A percentile compares a stretch with the other conserved stretches of the same genome.
Conservation (phyloP, 495 filamentous ascomycete genomes). For the Thozetella sp. region DNA sequence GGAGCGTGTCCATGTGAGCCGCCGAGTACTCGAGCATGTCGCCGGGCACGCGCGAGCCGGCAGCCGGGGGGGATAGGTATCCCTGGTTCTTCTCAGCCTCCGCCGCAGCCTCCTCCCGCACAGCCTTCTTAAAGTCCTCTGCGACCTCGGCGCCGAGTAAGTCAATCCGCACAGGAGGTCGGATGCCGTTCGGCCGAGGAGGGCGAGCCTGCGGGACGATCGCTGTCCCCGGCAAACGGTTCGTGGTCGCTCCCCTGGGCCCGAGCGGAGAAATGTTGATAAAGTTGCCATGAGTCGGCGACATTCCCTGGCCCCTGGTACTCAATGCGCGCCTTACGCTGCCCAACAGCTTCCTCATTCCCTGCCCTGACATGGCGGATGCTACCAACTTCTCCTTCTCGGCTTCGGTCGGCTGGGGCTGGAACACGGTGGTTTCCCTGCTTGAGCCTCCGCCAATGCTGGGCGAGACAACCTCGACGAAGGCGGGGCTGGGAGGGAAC, state of each 20-base stretch:
- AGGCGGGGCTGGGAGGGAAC: slow-evolving; percentile 74
- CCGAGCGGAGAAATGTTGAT: slow-evolving; percentile 53
- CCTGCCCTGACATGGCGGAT: slow-evolving; percentile 57
- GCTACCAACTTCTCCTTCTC: slow-evolving; percentile 41
- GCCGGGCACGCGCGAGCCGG: slow-evolving; percentile 7
- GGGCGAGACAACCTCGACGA: slow-evolving; percentile 71
- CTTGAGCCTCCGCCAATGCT: slow-evolving; percentile 32
- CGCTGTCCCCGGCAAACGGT: slow-evolving; percentile 53
- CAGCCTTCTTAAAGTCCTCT: slow-evolving; percentile 70
- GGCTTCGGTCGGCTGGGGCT: slow-evolving; percentile 27
- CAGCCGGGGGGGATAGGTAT: slow-evolving; percentile 14
- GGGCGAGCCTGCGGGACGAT: slow-evolving; percentile 53
- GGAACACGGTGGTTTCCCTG: slow-evolving; percentile 52
- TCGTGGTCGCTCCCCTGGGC: slow-evolving; percentile 48
- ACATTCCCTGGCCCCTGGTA: slow-evolving; percentile 55
- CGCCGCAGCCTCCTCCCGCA: slow-evolving; percentile 55
- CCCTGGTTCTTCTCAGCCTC: slow-evolving; percentile 32
- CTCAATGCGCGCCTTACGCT: slow-evolving; percentile 88
- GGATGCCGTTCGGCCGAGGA: slow-evolving; percentile 34
- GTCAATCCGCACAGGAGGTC: slow-evolving; percentile 64
- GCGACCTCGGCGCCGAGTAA: slow-evolving; percentile 75
- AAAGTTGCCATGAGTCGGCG: slow-evolving; percentile 45
- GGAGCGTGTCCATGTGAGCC: slow-evolving; percentile 32
- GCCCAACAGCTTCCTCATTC: slow-evolving; percentile 84
- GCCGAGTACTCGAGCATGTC: slow-evolving; percentile 36